Conservation (phyloP, 192 early-diverging fungal species). For the Backusella luteola region DNA sequence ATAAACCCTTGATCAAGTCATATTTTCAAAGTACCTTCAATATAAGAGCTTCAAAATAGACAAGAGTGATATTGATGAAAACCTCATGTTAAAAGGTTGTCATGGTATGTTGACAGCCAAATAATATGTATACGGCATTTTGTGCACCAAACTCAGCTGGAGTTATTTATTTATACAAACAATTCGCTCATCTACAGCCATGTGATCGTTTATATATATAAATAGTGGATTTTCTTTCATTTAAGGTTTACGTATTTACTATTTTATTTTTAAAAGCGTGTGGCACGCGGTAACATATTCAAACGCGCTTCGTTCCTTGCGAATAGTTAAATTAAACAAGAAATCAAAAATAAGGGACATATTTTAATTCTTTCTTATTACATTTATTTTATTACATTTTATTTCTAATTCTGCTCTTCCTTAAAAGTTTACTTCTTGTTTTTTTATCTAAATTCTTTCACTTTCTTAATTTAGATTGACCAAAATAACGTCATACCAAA, state of each 20-base stretch:
- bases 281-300: neutral
- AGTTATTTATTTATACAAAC: neutral
- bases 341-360: neutral
- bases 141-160: neutral
- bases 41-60: too few relatives aligned
- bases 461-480: neutral
- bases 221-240: too few relatives aligned
- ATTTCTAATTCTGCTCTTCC: neutral
- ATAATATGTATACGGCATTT: neutral
- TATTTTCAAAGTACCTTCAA: too few relatives aligned
- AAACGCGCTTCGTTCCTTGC: neutral
- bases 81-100: neutral
- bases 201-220: neutral
- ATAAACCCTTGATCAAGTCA: neutral
- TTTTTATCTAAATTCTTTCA: neutral
- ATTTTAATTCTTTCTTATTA: neutral
- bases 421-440: neutral
- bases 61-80: too few relatives aligned
- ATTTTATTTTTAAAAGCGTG: slow-evolving; percentile 3
- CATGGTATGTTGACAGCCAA: neutral
- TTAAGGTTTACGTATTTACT: neutral
- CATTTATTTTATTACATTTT: neutral
- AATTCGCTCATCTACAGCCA: neutral
- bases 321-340: neutral
- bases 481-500: slow-evolving; percentile 4